Evolutionary conservation across 2,329 filamentous ascomycete species (phyloP).

Genomic region (Colletotrichum sojae): DNA sequence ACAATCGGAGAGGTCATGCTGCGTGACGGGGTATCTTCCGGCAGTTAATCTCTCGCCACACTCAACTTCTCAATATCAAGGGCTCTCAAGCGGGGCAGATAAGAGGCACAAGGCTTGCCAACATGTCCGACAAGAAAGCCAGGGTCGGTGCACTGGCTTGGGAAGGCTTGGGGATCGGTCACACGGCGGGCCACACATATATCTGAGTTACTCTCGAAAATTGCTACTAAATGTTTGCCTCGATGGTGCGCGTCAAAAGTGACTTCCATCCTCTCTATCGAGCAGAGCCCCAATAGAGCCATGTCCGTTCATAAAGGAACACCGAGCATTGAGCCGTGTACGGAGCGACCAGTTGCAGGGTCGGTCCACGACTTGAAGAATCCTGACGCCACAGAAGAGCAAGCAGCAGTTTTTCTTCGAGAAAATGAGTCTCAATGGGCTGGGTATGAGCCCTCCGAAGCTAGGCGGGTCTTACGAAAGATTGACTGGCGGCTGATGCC

Average conservation of each 20-base stretch:
- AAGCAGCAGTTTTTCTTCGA: not conserved
- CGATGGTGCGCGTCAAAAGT: too few species aligned
- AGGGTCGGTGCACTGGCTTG: too few species aligned
- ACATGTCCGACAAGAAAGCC: too few species aligned
- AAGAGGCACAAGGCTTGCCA: too few species aligned
- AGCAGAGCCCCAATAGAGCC: not conserved
- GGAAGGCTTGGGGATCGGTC: too few species aligned
- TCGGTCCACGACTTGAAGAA: not conserved
- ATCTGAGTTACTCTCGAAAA: too few species aligned
- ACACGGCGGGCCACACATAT: too few species aligned
- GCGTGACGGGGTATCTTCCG: not conserved
- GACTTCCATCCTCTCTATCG: too few species aligned
- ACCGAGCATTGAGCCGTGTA: not conserved
- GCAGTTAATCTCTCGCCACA: not conserved
- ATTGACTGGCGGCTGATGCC: slow-evolving; percentile 35
- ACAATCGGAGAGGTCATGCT: not conserved
- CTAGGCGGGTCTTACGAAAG: slow-evolving; percentile 8
- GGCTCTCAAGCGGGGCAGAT: too few species aligned
- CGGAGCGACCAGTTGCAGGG: not conserved
- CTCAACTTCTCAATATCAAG: not conserved
- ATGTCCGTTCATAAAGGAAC: not conserved
- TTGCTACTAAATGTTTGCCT: too few species aligned
- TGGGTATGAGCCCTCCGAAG: not conserved
- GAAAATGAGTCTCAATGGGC: not conserved
- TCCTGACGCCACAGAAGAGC: not conserved